Evolutionary conservation across 1,284 basidiomycete genomes (phyloP).

Genomic region (Ceratobasidium sp.): DNA sequence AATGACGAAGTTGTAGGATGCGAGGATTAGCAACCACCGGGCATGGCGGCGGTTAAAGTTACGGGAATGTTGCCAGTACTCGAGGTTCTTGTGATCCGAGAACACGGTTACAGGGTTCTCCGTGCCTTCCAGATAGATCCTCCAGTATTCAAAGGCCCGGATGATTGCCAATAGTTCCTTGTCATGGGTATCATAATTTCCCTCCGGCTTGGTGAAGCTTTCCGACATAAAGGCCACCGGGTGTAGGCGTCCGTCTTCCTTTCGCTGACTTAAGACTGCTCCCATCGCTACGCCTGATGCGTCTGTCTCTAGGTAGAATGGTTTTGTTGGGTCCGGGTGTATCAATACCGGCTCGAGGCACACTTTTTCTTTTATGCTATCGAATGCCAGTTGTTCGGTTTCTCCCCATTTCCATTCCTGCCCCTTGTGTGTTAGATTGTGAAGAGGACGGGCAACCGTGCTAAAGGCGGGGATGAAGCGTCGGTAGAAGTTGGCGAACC

Average conservation of each 20-base stretch:
- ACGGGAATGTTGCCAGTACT: conserved; percentile 51
- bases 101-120: conserved; percentile 50
- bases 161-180: conserved; percentile 52
- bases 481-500: conserved; percentile 54
- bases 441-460: conserved; percentile 49
- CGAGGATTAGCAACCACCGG: conserved; percentile 48
- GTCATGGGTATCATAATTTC: conserved; percentile 54
- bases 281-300: conserved; percentile 33
- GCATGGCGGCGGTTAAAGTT: conserved; percentile 43
- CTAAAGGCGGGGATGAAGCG: conserved; percentile 52
- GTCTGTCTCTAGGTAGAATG: conserved; percentile 35
- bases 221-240: conserved; percentile 42
- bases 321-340: conserved; percentile 26
- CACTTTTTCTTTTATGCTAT: conserved; percentile 47
- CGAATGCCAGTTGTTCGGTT: conserved; percentile 48
- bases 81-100: conserved; percentile 60
- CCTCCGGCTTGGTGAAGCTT: conserved; percentile 48
- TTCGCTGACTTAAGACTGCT: conserved; percentile 45
- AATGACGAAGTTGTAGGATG: conserved; percentile 47
- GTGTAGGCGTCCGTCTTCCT: conserved; percentile 44
- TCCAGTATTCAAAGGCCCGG: conserved; percentile 46
- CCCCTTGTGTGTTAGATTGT: conserved; percentile 47
- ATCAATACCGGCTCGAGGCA: conserved; percentile 3
- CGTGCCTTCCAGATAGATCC: conserved; percentile 51
- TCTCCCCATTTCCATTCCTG: conserved; percentile 44